Evolutionary conservation across 805 yeast genomes (phyloP), one percentile per base, ranked within the genome.

Genomic region (Diddensiella santjacobensis): DNA sequence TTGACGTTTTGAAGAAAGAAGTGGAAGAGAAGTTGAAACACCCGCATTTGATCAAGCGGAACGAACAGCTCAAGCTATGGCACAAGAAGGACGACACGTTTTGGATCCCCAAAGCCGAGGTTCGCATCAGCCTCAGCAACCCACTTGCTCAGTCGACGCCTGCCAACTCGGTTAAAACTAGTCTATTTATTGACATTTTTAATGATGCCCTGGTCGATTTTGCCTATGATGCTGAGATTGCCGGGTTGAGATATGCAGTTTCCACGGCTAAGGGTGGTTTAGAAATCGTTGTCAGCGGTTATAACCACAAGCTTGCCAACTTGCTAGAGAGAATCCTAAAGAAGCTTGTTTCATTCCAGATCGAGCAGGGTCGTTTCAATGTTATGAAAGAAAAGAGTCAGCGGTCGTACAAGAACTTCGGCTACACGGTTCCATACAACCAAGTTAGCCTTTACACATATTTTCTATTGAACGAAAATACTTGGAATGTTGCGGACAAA

Each of bases 21-120:
- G 53, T 58, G 2, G 60, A 62, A 11, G 69, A 72, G 22, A 58
- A 49, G 18, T 58, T 70, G 40, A 72, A 72, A 23, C 78, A 77
- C 51, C 96, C 97, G 1, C 70, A 71, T 31, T 69, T 88, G 36
- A 67, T 93, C 47, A 67, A 75, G 50, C 72, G 76, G 40, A 72
- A 74, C 40, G 66, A 74, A 11, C 72, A 72, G 42, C 66, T 73
- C 33, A 82, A 81, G 57, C 69, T 87, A 31, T 91, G 98, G 98
- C 87, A 73, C 65, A 91, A 91, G 64, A 84, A 84, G 58, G 96
- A 91, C 68, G 96, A 91, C 56, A 80, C 83, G 44, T 86, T 91
- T 62, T 80, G 84, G 72, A 85, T 87, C 15, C 99, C 98, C 43
- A 86, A 90, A 68, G 93, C 93, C 0, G 72, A 78, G 42, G 78